Percentiles rank a stretch among this genome's conserved stretches.
Conservation (phyloP, 306 rosid genomes). For the Inga oerstediana region DNA sequence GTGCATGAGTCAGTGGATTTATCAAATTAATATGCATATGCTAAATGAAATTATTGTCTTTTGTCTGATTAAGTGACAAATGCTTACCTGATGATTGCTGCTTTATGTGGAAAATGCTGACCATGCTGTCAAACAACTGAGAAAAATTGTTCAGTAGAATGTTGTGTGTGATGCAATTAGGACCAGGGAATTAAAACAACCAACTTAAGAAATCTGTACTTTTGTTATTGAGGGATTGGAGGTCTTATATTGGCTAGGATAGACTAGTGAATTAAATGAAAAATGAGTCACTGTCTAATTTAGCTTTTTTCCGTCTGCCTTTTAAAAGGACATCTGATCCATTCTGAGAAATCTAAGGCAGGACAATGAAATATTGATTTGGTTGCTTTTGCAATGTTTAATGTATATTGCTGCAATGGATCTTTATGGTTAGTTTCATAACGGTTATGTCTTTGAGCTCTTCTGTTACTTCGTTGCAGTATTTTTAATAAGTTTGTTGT, state of each 20-base stretch:
- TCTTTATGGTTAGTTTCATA: not conserved
- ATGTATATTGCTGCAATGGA: conserved; percentile 6
- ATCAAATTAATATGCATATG: not conserved
- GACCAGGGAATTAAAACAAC: not conserved
- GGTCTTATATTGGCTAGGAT: too few relatives aligned
- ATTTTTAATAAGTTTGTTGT: not conserved
- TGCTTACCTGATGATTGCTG: not conserved
- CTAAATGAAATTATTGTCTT: not conserved
- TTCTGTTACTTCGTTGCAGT: not conserved
- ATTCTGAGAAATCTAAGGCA: not conserved
- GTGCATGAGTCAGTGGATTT: not conserved
- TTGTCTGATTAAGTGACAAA: not conserved
- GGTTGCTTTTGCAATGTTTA: not conserved
- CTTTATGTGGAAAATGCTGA: not conserved
- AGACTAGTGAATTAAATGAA: too few relatives aligned
- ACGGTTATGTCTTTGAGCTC: not conserved
- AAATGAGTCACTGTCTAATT: too few relatives aligned
- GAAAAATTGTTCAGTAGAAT: not conserved
- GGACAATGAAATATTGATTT: not conserved
- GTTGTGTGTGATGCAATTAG: not conserved
- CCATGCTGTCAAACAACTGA: not conserved
- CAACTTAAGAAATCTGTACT: not conserved
- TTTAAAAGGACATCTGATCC: not conserved
- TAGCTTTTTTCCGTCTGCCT: not conserved
- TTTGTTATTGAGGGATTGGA: not conserved